phyloP scores from a whole-genome alignment of 2,329 filamentous ascomycete genomes.

The Ophioceras dolichostomum region DNA sequence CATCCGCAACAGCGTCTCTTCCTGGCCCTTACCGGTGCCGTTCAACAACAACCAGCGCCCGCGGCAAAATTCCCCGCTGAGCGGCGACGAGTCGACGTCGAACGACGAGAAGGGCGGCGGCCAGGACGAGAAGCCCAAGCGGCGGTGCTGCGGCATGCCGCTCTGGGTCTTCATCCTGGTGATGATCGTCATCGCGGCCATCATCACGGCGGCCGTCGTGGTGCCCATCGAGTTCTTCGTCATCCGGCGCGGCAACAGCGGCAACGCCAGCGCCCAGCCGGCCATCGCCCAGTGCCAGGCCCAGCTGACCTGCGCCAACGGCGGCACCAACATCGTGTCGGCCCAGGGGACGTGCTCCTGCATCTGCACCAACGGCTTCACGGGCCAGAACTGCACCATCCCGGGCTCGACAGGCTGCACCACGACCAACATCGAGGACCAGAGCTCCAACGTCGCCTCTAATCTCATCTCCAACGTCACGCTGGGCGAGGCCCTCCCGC shows the following conservation, averaged over 20 bases:
- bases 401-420: slow-evolving; percentile 38
- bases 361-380: slow-evolving; percentile 82
- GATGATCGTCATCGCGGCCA: slow-evolving; percentile 51
- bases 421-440: slow-evolving; percentile 28
- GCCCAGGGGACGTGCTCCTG: slow-evolving; percentile 63
- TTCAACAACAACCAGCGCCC: slow-evolving; percentile 8
- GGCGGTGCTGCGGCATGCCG: slow-evolving; percentile 75
- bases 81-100: slow-evolving; percentile 4
- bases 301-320: slow-evolving; percentile 60
- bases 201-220: slow-evolving; percentile 71
- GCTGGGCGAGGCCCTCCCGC: slow-evolving; percentile 66
- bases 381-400: slow-evolving; percentile 39
- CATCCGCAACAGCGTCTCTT: slow-evolving; percentile 31
- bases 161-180: slow-evolving; percentile 63
- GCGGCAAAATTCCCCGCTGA: slow-evolving; percentile 2
- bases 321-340: slow-evolving; percentile 59
- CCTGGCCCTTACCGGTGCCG: slow-evolving; percentile 33
- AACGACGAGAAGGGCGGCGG: slow-evolving; percentile 3
- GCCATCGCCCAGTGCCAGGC: slow-evolving; percentile 42
- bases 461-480: slow-evolving; percentile 53
- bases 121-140: slow-evolving; percentile 18
- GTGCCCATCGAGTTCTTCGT: slow-evolving; percentile 60
- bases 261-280: slow-evolving; percentile 18
- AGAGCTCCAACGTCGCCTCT: slow-evolving; percentile 14
- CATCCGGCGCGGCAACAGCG: slow-evolving; percentile 39